These are phyloP conservation scores for Mychonastes homosphaera DNA, from an alignment of 139 green algal species.

Conservation along the genomic window DNA sequence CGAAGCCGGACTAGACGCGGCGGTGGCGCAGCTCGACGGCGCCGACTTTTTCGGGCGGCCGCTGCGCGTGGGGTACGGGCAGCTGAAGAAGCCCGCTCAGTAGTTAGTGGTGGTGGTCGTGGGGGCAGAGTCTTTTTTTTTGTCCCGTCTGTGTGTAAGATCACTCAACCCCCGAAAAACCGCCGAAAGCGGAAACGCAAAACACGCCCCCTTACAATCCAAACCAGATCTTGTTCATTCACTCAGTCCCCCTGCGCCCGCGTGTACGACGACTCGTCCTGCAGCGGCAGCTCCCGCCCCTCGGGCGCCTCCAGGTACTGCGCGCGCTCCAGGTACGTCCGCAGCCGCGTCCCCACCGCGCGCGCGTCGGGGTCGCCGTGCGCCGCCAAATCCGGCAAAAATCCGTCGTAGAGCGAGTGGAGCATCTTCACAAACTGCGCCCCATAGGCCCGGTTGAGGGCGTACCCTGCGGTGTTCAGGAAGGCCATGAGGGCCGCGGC, in stretches of 20 bases:
- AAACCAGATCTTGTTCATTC: no score
- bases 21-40: slow-evolving; percentile 47
- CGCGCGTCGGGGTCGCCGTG: slow-evolving; percentile 13
- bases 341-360: slow-evolving; percentile 9
- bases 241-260: no score
- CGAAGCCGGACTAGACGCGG: slow-evolving; percentile 37
- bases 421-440: slow-evolving; percentile 19
- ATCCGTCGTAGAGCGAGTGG: no score
- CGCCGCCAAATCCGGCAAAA: no score
- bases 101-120: no score
- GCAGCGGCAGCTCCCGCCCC: slow-evolving; percentile 3
- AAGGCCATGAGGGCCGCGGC: slow-evolving; percentile 15
- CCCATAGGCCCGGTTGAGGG: slow-evolving; percentile 10
- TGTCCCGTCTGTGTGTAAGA: no score
- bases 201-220: no score
- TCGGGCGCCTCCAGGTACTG: slow-evolving; percentile 13
- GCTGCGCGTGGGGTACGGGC: slow-evolving; percentile 62
- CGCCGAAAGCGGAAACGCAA: no score
- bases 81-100: slow-evolving; percentile 43
- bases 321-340: slow-evolving; percentile 4
- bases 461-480: slow-evolving; percentile 10
- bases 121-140: no score
- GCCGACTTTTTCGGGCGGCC: slow-evolving; percentile 40
- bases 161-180: no score
- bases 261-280: slow-evolving; percentile 9